Evolutionary conservation across 2,329 filamentous ascomycete species (phyloP).

Genomic region (Pyrenophora teres): DNA sequence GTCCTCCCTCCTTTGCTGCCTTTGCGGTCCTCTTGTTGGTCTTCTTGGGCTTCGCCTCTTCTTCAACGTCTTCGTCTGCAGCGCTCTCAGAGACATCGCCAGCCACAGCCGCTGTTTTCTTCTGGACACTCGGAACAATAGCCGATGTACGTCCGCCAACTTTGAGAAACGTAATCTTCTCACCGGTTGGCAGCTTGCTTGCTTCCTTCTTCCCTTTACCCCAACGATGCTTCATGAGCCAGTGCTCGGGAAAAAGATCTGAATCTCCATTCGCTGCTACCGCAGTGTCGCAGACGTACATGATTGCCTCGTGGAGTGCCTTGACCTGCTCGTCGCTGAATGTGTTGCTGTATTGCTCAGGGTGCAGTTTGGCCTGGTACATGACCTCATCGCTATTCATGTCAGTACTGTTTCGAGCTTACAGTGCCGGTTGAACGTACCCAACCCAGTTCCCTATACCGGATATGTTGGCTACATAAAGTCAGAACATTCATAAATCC

Average conservation of each 20-base stretch:
- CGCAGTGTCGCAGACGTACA: constrained; percentile 79
- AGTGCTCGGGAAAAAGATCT: constrained; percentile 80
- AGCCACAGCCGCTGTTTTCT: constrained; percentile 70
- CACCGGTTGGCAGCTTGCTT: constrained; percentile 76
- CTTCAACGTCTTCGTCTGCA: constrained; percentile 28
- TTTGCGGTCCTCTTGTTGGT: constrained; percentile 44
- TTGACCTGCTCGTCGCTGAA: constrained; percentile 74
- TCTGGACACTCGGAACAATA: constrained; percentile 82
- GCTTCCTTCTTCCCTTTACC: constrained; percentile 79
- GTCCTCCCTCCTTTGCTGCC: constrained; percentile 28
- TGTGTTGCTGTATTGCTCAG: constrained; percentile 89
- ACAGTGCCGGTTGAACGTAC: constrained; percentile 42
- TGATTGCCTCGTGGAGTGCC: constrained; percentile 71
- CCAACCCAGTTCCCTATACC: constrained; percentile 98
- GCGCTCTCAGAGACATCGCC: constrained; percentile 55
- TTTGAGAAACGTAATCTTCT: constrained; percentile 82
- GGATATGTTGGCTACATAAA: constrained; percentile 67
- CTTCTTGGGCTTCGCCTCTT: constrained; percentile 37
- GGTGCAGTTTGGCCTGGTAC: constrained; percentile 86
- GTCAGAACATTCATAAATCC: background rate
- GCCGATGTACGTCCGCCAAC: constrained; percentile 92
- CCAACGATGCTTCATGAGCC: constrained; percentile 88
- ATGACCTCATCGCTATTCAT: constrained; percentile 74
- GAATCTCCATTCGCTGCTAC: constrained; percentile 81
- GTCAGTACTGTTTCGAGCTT: background rate